A percentile compares a stretch with the other conserved stretches of the same genome.
phyloP scores from a whole-genome alignment of 2,329 filamentous ascomycete species.

The Aspergillus flavus region DNA sequence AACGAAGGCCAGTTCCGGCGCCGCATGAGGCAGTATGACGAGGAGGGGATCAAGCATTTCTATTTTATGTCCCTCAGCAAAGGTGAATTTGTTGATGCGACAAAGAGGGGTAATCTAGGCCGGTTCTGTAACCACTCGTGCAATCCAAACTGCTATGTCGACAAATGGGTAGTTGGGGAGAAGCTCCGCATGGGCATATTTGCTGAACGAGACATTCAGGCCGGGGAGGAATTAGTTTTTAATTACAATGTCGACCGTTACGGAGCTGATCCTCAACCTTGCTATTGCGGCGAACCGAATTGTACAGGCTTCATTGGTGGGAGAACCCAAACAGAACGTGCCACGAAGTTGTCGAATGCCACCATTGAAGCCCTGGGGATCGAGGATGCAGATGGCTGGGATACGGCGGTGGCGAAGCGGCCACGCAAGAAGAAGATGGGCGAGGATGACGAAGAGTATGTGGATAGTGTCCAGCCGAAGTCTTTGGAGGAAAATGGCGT shows the following conservation, averaged over 20 bases:
- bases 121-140: conserved; percentile 99
- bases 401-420: conserved; percentile 84
- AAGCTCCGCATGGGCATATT: conserved; percentile 99
- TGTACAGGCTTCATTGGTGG: conserved; percentile 96
- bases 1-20: conserved; percentile 86
- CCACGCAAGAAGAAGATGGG: conserved; percentile 87
- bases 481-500: conserved; percentile 80
- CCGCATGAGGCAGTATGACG: conserved; percentile 90
- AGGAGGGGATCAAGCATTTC: conserved; percentile 97
- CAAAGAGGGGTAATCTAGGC: conserved; percentile 92
- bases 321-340: conserved; percentile 94
- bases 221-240: conserved; percentile 94
- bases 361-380: conserved; percentile 96
- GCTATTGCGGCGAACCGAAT: conserved; percentile 92
- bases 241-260: conserved; percentile 99
- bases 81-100: conserved; percentile 95
- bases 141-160: conserved; percentile 97
- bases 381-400: conserved; percentile 89
- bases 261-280: conserved; percentile 92
- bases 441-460: conserved; percentile 94
- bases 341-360: conserved; percentile 84
- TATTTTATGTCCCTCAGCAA: conserved; percentile 99
- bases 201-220: conserved; percentile 78
- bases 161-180: conserved; percentile 98
- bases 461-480: conserved; percentile 82